phyloP scores from a whole-genome alignment of 129 eudicot species.

The Cynara cardunculus region DNA sequence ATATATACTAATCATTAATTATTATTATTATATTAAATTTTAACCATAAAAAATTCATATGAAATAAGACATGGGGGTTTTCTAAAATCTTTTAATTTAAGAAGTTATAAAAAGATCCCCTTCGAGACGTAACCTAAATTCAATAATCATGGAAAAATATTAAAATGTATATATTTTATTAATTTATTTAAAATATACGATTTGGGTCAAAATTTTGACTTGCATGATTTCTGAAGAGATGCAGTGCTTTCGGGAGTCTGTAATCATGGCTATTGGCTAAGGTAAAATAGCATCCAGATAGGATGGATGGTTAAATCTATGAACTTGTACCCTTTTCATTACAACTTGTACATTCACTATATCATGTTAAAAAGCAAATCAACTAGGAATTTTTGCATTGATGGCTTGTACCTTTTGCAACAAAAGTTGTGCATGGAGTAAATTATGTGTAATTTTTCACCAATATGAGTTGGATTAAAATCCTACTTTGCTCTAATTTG shows the following conservation, averaged over 20 bases:
- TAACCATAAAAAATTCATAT: no score
- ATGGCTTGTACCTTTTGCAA: conserved; percentile 20
- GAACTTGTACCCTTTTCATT: neutral
- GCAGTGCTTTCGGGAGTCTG: conserved; percentile 66
- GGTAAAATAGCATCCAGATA: conserved; percentile 20
- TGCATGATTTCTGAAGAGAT: conserved; percentile 41
- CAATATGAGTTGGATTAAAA: conserved; percentile 6
- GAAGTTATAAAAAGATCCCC: no score
- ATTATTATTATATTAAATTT: no score
- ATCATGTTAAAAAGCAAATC: conserved; percentile 48
- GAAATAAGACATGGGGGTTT: no score
- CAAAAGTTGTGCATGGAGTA: conserved; percentile 17
- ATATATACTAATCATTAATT: no score
- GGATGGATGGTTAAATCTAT: conserved; percentile 16
- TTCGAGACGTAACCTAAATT: no score
- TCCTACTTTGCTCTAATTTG: neutral
- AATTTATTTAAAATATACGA: neutral
- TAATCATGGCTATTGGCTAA: conserved; percentile 52
- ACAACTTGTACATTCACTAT: conserved; percentile 12
- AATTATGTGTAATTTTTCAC: conserved; percentile 6
- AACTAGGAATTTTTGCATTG: conserved; percentile 19
- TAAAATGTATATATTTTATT: neutral
- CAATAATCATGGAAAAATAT: neutral
- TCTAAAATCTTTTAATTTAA: no score
- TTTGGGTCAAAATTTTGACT: neutral